These are phyloP conservation scores for Flaveria robusta DNA, from an alignment of 129 eudicot species.

Conservation along the genomic window DNA sequence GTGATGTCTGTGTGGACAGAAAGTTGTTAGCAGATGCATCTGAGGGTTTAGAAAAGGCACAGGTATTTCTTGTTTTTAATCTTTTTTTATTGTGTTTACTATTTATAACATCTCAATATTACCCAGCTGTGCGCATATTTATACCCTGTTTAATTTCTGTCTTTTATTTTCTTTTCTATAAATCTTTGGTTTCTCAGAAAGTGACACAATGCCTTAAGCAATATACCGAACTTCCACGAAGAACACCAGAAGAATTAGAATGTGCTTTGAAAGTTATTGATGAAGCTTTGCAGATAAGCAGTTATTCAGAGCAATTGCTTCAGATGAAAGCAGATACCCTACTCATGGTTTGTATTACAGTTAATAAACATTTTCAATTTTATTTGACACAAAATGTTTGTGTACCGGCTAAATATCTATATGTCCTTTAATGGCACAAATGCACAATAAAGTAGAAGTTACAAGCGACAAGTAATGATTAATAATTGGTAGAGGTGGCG, in stretches of 20 bases:
- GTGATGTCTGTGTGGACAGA: slow-evolving; percentile 63
- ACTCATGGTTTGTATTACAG: slow-evolving; percentile 52
- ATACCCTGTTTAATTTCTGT: background rate
- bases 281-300: slow-evolving; percentile 73
- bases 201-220: slow-evolving; percentile 52
- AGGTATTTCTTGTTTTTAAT: slow-evolving; percentile 43
- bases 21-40: slow-evolving; percentile 86
- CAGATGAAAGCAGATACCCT: slow-evolving; percentile 88
- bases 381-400: background rate
- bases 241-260: slow-evolving; percentile 55
- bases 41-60: slow-evolving; percentile 80
- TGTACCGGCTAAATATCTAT: slow-evolving; percentile 8
- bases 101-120: background rate
- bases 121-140: background rate
- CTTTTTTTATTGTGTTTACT: background rate
- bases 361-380: background rate
- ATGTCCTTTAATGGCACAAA: background rate
- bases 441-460: background rate
- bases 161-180: background rate
- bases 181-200: slow-evolving; percentile 51
- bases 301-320: slow-evolving; percentile 72
- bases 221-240: slow-evolving; percentile 64
- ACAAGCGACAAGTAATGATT: background rate
- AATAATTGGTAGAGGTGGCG: background rate
- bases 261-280: slow-evolving; percentile 53